Percentiles rank a stretch among this genome's conserved stretches.
Conservation (phyloP, 2,329 filamentous ascomycete species). For the Beauveria sp. region DNA sequence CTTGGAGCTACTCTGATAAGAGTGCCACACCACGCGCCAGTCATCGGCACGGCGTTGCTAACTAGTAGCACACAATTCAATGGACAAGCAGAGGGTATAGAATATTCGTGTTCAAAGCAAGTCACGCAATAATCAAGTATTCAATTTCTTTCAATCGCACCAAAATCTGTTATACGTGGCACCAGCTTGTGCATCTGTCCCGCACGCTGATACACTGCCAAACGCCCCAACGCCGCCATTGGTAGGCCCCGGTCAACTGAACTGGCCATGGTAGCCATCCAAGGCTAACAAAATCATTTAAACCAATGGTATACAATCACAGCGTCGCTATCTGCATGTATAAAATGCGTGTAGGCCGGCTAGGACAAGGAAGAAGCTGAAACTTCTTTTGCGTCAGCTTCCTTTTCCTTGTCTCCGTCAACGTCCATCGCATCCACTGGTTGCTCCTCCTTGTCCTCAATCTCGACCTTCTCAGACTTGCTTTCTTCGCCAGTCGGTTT, state of each 20-base stretch:
- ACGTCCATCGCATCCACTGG: slow-evolving; percentile 27
- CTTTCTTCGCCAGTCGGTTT: slow-evolving; percentile 13
- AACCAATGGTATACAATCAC: background rate
- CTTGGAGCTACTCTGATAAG: background rate
- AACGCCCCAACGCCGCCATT: slow-evolving; percentile 8
- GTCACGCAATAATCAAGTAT: background rate
- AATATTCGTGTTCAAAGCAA: background rate
- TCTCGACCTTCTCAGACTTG: slow-evolving; percentile 11
- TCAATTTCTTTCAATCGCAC: background rate
- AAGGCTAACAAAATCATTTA: background rate
- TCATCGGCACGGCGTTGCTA: background rate
- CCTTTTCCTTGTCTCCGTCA: slow-evolving; percentile 23
- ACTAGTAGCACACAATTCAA: background rate
- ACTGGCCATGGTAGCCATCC: background rate
- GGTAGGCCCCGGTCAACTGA: background rate
- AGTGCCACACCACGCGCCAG: background rate
- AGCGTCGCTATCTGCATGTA: background rate
- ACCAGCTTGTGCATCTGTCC: background rate
- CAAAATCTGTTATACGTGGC: slow-evolving; percentile 1
- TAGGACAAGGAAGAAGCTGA: background rate
- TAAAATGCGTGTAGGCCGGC: background rate
- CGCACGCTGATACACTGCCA: background rate
- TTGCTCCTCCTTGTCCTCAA: slow-evolving; percentile 15
- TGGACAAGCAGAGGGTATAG: too few species aligned
- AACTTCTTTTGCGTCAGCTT: slow-evolving; percentile 1